Conservation (phyloP, 1,284 basidiomycete species). For the Mrakiaceae sp. region DNA sequence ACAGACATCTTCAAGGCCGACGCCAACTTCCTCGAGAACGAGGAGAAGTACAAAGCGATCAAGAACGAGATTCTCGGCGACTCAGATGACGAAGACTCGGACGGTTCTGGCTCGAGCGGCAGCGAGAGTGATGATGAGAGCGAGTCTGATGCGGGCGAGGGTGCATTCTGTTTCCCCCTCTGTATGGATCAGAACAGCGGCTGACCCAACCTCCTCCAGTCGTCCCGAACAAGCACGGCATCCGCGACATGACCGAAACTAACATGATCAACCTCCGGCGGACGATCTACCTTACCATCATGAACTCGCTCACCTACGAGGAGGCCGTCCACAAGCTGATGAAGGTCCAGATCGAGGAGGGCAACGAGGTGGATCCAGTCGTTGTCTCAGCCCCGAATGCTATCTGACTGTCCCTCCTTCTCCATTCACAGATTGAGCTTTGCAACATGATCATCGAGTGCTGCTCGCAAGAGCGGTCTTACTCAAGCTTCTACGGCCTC, state of each 20-base stretch:
- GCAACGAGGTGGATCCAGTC: conserved; percentile 61
- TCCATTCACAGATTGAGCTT: conserved; percentile 60
- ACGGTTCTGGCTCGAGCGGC: conserved; percentile 46
- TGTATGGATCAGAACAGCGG: not conserved
- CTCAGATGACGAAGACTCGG: conserved; percentile 38
- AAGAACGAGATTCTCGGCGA: conserved; percentile 84
- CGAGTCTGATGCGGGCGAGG: conserved; percentile 36
- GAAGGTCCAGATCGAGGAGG: conserved; percentile 82
- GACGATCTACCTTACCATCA: conserved; percentile 93
- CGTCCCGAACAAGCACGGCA: conserved; percentile 68
- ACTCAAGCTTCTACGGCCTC: conserved; percentile 90
- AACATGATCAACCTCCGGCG: conserved; percentile 90
- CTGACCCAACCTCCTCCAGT: conserved; percentile 30
- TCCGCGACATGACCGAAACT: conserved; percentile 89
- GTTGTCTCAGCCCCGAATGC: not conserved
- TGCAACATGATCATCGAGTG: conserved; percentile 99
- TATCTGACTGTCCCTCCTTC: not conserved
- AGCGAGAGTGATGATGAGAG: conserved; percentile 46
- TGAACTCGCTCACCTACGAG: conserved; percentile 96
- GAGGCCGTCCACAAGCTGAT: conserved; percentile 97
- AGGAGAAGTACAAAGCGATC: conserved; percentile 85
- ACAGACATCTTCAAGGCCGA: conserved; percentile 93
- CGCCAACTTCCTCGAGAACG: conserved; percentile 76
- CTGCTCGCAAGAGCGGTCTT: conserved; percentile 97
- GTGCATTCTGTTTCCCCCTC: not conserved